Conservation (phyloP, 2,329 filamentous ascomycete genomes). For the Trichoderma polysporum region DNA sequence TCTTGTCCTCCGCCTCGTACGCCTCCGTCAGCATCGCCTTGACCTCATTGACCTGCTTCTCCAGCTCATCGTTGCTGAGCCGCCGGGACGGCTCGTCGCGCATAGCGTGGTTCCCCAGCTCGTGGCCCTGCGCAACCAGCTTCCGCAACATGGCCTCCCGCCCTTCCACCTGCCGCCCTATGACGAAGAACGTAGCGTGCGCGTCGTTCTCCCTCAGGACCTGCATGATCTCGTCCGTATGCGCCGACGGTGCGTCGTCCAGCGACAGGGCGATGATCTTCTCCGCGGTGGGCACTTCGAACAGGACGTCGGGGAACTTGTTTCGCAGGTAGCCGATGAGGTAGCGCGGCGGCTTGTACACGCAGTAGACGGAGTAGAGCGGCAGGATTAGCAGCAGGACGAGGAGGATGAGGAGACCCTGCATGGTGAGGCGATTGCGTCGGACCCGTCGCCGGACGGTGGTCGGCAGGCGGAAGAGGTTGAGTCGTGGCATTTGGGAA, state of each 20-base stretch:
- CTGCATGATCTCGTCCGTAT: conserved; percentile 69
- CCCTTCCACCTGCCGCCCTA: conserved; percentile 70
- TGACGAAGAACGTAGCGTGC: conserved; percentile 84
- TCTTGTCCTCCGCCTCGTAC: conserved; percentile 48
- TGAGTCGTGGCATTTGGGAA: conserved; percentile 40
- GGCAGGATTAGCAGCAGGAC: conserved; percentile 39
- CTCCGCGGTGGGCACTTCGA: conserved; percentile 56
- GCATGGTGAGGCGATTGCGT: conserved; percentile 58
- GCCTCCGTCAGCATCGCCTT: conserved; percentile 58
- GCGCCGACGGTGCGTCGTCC: conserved; percentile 76
- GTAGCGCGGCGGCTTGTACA: conserved; percentile 78
- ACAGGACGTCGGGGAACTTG: conserved; percentile 77
- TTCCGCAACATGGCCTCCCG: conserved; percentile 55
- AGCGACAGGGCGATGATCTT: conserved; percentile 80
- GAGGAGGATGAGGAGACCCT: conserved; percentile 43
- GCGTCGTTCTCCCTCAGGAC: conserved; percentile 66
- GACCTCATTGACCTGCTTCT: conserved; percentile 63
- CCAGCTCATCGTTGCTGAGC: conserved; percentile 59
- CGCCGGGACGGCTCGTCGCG: conserved; percentile 72
- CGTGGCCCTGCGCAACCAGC: conserved; percentile 62
- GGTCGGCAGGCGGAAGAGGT: conserved; percentile 54
- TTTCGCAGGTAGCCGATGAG: conserved; percentile 69
- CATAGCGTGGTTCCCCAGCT: conserved; percentile 88
- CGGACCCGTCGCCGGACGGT: conserved; percentile 58
- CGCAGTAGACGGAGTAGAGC: conserved; percentile 57